A percentile compares a stretch with the other conserved stretches of the same genome.
Conservation (phyloP, 306 rosid species). For the Cicer arietinum region DNA sequence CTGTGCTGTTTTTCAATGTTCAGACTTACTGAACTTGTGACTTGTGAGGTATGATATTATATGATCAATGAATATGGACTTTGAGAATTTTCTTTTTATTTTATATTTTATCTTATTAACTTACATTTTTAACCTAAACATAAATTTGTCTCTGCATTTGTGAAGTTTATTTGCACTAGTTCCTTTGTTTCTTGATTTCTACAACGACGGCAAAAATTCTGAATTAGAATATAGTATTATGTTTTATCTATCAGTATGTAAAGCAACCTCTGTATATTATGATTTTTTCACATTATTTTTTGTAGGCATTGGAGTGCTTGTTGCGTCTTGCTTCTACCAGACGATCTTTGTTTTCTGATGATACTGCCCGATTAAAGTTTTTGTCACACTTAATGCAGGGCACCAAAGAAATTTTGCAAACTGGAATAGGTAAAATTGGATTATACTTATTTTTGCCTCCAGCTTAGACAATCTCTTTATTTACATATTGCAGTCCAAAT, state of each 20-base stretch:
- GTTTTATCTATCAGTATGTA: not conserved
- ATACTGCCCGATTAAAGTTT: slow-evolving; percentile 51
- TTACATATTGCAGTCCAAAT: not conserved
- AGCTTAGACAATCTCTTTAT: not conserved
- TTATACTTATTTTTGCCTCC: not conserved
- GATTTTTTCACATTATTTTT: slow-evolving; percentile 14
- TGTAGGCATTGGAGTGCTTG: slow-evolving; percentile 59
- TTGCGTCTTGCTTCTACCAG: slow-evolving; percentile 57
- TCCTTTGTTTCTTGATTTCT: slow-evolving; percentile 4
- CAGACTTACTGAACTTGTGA: not conserved
- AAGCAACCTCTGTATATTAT: slow-evolving; percentile 6
- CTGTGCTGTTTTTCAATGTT: slow-evolving; percentile 1
- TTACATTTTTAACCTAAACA: not conserved
- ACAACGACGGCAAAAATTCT: not conserved
- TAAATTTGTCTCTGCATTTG: not conserved
- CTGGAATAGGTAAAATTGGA: slow-evolving; percentile 50
- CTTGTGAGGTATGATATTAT: not conserved
- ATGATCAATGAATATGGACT: not conserved
- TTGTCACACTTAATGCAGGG: slow-evolving; percentile 58
- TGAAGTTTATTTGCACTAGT: not conserved
- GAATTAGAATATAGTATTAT: not conserved
- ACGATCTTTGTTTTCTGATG: slow-evolving; percentile 54
- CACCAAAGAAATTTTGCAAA: slow-evolving; percentile 57
- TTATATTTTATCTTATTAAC: not conserved
- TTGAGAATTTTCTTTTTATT: not conserved